A percentile compares a stretch with the other conserved stretches of the same genome.
phyloP scores from a whole-genome alignment of 345 rosid genomes.

The Melaleuca quinquenervia region DNA sequence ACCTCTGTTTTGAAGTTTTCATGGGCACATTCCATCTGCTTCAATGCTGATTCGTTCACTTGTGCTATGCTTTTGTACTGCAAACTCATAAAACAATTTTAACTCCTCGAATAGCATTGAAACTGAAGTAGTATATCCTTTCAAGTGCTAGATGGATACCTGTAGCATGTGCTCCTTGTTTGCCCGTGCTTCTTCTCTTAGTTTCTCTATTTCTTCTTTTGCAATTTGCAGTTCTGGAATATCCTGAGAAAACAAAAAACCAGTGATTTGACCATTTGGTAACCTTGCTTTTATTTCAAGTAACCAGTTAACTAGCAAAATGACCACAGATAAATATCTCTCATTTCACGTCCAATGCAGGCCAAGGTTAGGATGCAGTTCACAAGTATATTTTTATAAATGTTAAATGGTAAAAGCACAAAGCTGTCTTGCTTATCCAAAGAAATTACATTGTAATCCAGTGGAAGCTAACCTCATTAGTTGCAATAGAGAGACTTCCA shows the following conservation, averaged over 20 bases:
- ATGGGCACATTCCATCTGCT: constrained; percentile 89
- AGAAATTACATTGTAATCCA: not conserved
- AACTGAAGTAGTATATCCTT: not conserved
- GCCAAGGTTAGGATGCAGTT: too few relatives aligned
- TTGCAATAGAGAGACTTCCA: constrained; percentile 26
- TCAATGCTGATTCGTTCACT: constrained; percentile 80
- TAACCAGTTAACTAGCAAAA: not conserved
- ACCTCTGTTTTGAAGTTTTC: constrained; percentile 80
- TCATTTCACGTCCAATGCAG: too few relatives aligned
- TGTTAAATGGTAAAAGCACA: too few relatives aligned
- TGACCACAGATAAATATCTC: not conserved
- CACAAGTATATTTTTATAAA: too few relatives aligned
- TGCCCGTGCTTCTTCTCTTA: constrained; percentile 68
- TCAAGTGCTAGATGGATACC: constrained; percentile 28
- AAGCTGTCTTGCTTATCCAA: too few relatives aligned
- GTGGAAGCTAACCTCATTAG: constrained; percentile 50
- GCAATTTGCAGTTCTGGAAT: constrained; percentile 39
- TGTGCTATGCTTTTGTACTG: constrained; percentile 95
- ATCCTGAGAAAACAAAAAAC: not conserved
- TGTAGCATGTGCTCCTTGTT: constrained; percentile 90
- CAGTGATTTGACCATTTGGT: not conserved
- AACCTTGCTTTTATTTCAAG: not conserved
- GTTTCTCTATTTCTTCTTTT: constrained; percentile 58
- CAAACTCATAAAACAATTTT: constrained; percentile 10
- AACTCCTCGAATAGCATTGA: not conserved